A percentile compares a stretch with the other conserved stretches of the same genome.
These are phyloP conservation scores for Rasamsonia emersonii DNA, from an alignment of 2,329 filamentous ascomycete species.

Conservation along the genomic window DNA sequence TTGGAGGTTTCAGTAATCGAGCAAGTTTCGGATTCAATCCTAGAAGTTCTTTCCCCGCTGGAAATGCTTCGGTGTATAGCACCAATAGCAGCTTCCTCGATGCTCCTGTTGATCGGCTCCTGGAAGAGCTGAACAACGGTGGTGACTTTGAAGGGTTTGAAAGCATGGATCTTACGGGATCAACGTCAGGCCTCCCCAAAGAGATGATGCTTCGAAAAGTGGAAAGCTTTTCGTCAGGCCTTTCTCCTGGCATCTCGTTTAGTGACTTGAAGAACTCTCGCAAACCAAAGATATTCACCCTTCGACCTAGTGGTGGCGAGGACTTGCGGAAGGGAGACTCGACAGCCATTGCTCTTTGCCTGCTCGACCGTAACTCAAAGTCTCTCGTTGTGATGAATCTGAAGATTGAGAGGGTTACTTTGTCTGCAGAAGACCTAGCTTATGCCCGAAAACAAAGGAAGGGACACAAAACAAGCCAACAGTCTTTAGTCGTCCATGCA, in stretches of 20 bases:
- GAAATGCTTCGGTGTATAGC: slow-evolving; percentile 38
- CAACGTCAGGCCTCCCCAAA: slow-evolving; percentile 61
- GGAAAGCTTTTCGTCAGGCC: slow-evolving; percentile 55
- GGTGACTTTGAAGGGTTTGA: slow-evolving; percentile 60
- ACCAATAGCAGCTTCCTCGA: slow-evolving; percentile 56
- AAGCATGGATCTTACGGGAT: slow-evolving; percentile 63
- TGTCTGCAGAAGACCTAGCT: slow-evolving; percentile 18
- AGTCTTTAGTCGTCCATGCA: slow-evolving; percentile 24
- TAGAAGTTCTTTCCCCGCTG: slow-evolving; percentile 48
- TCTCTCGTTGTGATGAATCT: slow-evolving; percentile 60
- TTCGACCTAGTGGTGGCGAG: slow-evolving; percentile 41
- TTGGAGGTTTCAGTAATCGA: slow-evolving; percentile 58
- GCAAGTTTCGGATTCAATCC: slow-evolving; percentile 49
- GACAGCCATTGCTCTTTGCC: slow-evolving; percentile 44
- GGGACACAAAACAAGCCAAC: slow-evolving; percentile 14
- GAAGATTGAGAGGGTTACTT: slow-evolving; percentile 40
- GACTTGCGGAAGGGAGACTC: slow-evolving; percentile 23
- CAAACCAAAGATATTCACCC: slow-evolving; percentile 51
- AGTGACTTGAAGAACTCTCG: slow-evolving; percentile 15
- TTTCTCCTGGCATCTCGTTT: slow-evolving; percentile 21
- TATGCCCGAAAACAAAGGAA: slow-evolving; percentile 20
- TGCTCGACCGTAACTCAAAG: slow-evolving; percentile 61
- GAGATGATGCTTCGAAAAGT: slow-evolving; percentile 67
- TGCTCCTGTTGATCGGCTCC: slow-evolving; percentile 57
- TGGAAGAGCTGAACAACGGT: slow-evolving; percentile 58